A percentile compares a stretch with the other conserved stretches of the same genome.
Evolutionary conservation across 257 asterid genomes (phyloP).

Genomic region (Solanum dulcamara): DNA sequence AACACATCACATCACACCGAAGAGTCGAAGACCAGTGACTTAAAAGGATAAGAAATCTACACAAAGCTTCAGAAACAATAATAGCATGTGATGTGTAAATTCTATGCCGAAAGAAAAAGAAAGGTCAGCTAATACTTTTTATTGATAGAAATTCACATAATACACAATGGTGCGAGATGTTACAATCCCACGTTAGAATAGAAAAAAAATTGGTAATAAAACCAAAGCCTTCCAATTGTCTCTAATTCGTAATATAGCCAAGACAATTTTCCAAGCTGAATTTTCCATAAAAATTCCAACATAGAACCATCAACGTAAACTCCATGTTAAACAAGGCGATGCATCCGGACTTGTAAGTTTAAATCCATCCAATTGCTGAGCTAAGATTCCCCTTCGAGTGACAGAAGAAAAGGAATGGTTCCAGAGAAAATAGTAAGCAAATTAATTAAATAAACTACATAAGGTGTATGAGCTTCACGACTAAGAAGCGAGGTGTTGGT

Average conservation of each 20-base stretch:
- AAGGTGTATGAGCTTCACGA: neutral
- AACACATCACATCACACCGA: neutral
- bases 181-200: neutral
- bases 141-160: neutral
- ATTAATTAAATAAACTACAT: neutral
- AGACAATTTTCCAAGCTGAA: neutral
- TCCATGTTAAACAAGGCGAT: neutral
- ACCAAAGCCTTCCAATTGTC: neutral
- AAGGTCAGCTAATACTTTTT: neutral
- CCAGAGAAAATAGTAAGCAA: neutral
- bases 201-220: neutral
- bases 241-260: neutral
- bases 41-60: neutral
- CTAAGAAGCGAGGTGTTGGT: neutral
- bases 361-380: neutral
- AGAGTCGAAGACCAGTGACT: neutral
- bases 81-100: neutral
- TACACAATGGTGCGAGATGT: neutral
- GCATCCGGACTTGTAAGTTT: neutral
- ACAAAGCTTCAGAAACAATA: neutral
- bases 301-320: neutral
- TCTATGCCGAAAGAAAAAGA: neutral
- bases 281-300: neutral
- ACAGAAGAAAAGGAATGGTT: neutral
- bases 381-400: neutral